phyloP scores from a whole-genome alignment of 1,139 yeast genomes.

The Hansenula lynferdii region DNA sequence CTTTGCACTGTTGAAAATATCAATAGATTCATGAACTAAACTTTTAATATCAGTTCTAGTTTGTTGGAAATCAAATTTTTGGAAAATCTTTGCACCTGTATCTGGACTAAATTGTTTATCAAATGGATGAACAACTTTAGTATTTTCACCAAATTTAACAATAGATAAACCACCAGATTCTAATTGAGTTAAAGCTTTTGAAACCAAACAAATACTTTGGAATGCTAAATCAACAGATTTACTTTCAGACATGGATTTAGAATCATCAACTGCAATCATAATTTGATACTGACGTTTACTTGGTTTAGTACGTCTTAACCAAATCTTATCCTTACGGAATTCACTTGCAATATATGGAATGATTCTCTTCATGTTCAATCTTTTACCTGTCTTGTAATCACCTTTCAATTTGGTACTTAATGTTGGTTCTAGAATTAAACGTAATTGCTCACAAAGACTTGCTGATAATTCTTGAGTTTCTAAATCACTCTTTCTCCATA shows the following conservation, averaged over 20 bases:
- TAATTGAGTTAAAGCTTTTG: constrained; percentile 88
- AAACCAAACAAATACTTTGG: constrained; percentile 90
- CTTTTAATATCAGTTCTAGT: constrained; percentile 77
- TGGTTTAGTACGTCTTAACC: constrained; percentile 97
- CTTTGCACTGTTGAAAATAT: constrained; percentile 64
- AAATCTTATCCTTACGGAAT: constrained; percentile 95
- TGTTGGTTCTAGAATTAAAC: constrained; percentile 93
- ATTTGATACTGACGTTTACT: constrained; percentile 96
- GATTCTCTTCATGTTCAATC: constrained; percentile 95
- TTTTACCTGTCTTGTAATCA: constrained; percentile 95
- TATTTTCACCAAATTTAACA: constrained; percentile 84
- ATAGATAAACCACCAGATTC: constrained; percentile 93
- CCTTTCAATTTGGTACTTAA: constrained; percentile 91
- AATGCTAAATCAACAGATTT: constrained; percentile 87
- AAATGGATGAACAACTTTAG: constrained; percentile 85
- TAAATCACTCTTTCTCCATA: constrained; percentile 81
- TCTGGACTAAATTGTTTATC: constrained; percentile 80
- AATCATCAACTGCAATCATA: constrained; percentile 96
- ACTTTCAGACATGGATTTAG: constrained; percentile 96
- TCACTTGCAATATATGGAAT: constrained; percentile 98
- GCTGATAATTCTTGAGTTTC: constrained; percentile 86
- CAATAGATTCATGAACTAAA: constrained; percentile 67
- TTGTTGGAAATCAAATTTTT: constrained; percentile 90
- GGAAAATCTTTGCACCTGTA: constrained; percentile 79
- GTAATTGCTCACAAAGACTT: constrained; percentile 84